phyloP scores from a whole-genome alignment of 1,139 yeast genomes.

The Yamadazyma dendronema region DNA sequence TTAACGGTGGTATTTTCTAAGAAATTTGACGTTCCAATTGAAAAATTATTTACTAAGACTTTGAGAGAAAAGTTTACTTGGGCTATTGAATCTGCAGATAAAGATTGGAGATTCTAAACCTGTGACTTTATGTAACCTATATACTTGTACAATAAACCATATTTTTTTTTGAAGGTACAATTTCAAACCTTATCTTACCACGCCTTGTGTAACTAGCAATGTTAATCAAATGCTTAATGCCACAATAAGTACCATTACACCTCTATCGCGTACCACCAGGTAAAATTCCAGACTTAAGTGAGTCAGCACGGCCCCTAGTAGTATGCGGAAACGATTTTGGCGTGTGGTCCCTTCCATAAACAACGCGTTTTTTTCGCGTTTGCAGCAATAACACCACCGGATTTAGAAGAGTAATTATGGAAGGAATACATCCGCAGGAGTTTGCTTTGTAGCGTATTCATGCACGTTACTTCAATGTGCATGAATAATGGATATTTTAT shows the following conservation, averaged over 20 bases:
- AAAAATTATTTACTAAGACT: constrained; percentile 86
- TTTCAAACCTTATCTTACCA: background rate
- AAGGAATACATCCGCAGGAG: constrained; percentile 3
- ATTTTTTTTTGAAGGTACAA: too few relatives aligned
- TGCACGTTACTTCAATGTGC: background rate
- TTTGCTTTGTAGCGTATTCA: background rate
- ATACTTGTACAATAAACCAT: background rate
- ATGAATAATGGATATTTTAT: constrained; percentile 1
- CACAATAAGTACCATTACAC: too few relatives aligned
- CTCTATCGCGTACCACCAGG: too few relatives aligned
- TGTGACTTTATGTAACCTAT: too few relatives aligned
- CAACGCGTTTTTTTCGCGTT: constrained; percentile 6
- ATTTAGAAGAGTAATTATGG: constrained; percentile 1
- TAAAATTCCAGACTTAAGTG: too few relatives aligned
- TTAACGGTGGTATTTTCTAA: constrained; percentile 87
- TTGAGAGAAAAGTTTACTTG: constrained; percentile 89
- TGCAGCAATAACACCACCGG: constrained; percentile 3
- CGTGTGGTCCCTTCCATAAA: background rate
- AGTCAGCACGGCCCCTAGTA: too few relatives aligned
- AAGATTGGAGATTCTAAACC: constrained; percentile 78
- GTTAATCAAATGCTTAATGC: too few relatives aligned
- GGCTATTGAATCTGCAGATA: constrained; percentile 93
- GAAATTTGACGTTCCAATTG: constrained; percentile 84
- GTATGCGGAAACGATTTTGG: background rate
- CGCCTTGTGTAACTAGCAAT: too few relatives aligned